Conservation (phyloP, 2,329 filamentous ascomycete genomes). For the Corinectria fuckeliana region DNA sequence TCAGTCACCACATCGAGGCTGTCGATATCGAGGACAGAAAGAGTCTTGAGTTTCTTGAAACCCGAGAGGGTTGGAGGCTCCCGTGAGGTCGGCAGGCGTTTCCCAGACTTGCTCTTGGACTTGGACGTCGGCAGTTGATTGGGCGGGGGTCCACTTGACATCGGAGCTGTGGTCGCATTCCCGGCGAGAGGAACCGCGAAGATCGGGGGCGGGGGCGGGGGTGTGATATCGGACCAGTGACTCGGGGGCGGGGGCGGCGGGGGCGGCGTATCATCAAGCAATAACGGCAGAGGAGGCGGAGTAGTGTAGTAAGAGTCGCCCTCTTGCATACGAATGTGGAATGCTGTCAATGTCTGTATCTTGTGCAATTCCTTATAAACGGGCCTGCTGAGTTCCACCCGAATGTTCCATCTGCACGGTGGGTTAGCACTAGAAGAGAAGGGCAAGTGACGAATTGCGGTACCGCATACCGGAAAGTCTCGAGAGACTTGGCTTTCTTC, state of each 20-base stretch:
- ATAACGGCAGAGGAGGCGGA: conserved; percentile 54
- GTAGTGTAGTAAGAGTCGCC: conserved; percentile 61
- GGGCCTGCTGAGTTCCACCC: conserved; percentile 65
- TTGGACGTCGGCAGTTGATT: conserved; percentile 46
- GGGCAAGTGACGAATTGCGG: neutral
- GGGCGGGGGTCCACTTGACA: conserved; percentile 35
- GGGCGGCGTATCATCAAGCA: conserved; percentile 28
- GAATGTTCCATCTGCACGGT: conserved; percentile 64
- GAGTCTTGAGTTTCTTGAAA: conserved; percentile 60
- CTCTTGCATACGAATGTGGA: conserved; percentile 65
- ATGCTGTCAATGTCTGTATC: conserved; percentile 56
- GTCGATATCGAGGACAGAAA: conserved; percentile 67
- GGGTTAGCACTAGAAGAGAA: conserved; percentile 9
- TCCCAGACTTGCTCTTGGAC: conserved; percentile 43
- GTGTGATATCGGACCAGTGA: conserved; percentile 40
- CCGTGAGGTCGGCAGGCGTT: conserved; percentile 40
- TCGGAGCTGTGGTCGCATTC: conserved; percentile 21
- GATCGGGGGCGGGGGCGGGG: conserved; percentile 33
- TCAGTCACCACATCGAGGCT: conserved; percentile 61
- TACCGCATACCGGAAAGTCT: conserved; percentile 59
- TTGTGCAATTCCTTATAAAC: conserved; percentile 64
- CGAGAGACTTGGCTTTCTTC: conserved; percentile 60
- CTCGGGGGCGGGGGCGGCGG: conserved; percentile 39
- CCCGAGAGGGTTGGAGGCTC: conserved; percentile 62
- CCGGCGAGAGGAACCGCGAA: conserved; percentile 25